Evolutionary conservation across 345 rosid species (phyloP).

Genomic region (Populus alba): DNA sequence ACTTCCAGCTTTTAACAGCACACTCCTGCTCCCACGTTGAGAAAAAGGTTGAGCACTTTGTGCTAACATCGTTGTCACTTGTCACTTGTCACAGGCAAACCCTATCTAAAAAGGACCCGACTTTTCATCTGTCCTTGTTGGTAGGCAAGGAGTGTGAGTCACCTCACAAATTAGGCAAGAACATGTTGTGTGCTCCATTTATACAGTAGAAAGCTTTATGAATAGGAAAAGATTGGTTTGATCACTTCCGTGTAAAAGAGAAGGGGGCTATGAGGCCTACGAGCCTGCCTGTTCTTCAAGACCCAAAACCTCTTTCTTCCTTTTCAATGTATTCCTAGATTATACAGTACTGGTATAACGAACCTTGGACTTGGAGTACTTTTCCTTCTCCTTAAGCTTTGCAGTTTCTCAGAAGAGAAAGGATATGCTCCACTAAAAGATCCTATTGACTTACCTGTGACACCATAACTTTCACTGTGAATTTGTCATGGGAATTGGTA

Average conservation of each 20-base stretch:
- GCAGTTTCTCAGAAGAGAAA: no score
- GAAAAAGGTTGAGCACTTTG: not conserved
- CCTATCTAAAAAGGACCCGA: not conserved
- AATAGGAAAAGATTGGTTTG: not conserved
- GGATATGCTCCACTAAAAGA: not conserved
- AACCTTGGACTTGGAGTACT: not conserved
- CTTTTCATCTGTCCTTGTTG: not conserved
- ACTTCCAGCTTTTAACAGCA: not conserved
- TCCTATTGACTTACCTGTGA: not conserved
- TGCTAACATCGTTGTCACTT: not conserved
- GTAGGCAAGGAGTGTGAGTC: not conserved
- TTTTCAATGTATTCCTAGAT: not conserved
- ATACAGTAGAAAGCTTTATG: not conserved
- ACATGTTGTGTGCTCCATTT: not conserved
- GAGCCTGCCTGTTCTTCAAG: not conserved
- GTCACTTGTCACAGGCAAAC: no score
- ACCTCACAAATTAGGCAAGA: conserved; percentile 8
- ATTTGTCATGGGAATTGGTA: not conserved
- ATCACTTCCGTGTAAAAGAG: not conserved
- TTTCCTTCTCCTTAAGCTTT: no score
- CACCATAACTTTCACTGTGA: not conserved
- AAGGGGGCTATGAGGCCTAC: not conserved
- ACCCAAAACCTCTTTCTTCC: not conserved
- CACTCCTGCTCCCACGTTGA: not conserved
- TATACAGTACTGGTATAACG: not conserved